A percentile compares a stretch with the other conserved stretches of the same genome.
These are phyloP conservation scores for Kwoniella europaea DNA, from an alignment of 768 basidiomycete species.

Conservation along the genomic window DNA sequence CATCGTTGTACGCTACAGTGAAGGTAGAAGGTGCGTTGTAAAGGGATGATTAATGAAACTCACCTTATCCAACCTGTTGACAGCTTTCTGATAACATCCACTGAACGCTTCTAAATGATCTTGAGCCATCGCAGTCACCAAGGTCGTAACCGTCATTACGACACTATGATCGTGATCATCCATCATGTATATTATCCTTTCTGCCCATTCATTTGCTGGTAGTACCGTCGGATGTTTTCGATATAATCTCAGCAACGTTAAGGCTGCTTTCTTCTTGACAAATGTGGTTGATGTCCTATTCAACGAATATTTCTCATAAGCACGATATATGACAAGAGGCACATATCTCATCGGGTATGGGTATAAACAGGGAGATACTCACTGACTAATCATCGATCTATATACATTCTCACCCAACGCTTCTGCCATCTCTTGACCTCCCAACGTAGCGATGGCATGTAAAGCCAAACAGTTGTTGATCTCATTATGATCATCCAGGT, in stretches of 20 bases:
- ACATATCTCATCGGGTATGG: background rate
- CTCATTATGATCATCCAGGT: slow-evolving; percentile 91
- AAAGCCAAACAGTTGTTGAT: slow-evolving; percentile 94
- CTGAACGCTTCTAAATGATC: slow-evolving; percentile 87
- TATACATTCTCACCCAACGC: slow-evolving; percentile 92
- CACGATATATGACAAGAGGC: no score
- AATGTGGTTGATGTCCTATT: slow-evolving; percentile 87
- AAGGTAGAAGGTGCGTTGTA: no score
- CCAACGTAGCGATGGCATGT: slow-evolving; percentile 97
- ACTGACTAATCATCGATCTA: slow-evolving; percentile 92
- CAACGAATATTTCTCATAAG: background rate
- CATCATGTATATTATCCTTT: slow-evolving; percentile 93
- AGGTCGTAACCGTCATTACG: slow-evolving; percentile 86
- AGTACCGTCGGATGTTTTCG: slow-evolving; percentile 95
- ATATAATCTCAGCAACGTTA: slow-evolving; percentile 89
- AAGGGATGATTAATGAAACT: slow-evolving; percentile 35
- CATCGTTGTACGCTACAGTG: no score
- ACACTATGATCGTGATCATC: slow-evolving; percentile 93
- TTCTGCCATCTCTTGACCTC: slow-evolving; percentile 98
- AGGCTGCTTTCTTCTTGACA: slow-evolving; percentile 97
- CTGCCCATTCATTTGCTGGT: slow-evolving; percentile 91
- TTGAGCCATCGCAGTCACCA: slow-evolving; percentile 92
- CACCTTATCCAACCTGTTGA: slow-evolving; percentile 83
- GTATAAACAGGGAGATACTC: slow-evolving; percentile 41
- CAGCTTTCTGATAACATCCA: slow-evolving; percentile 93